Evolutionary conservation across 2,329 filamentous ascomycete species (phyloP), one percentile per base, ranked within the genome.

Genomic region (Xylariaceae sp.): DNA sequence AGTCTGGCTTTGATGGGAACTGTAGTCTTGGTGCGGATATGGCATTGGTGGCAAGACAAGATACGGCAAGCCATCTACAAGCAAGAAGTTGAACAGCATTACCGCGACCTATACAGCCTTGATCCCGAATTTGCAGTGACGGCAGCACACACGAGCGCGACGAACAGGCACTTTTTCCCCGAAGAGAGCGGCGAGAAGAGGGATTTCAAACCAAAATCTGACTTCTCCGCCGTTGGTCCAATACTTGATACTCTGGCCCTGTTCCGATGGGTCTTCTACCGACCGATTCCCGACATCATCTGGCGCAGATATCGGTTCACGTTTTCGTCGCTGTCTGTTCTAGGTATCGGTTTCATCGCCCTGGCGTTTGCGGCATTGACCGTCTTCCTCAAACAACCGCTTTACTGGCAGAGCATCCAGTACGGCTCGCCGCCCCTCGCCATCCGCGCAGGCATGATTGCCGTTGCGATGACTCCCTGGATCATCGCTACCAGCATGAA

Each of bases 21-120:
- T 34, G 78, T 89, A 4, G 63, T 83, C 9, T 51, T 81, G 9
- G 67, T 90, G 53, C 78, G 87, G 45, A 70, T 84, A 53, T 94
- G 89, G 69, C 83, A 94, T 59, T 80, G 83, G 47, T 94, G 87
- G 81, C 87, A 89, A 49, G 89, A 95, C 65, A 93, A 92, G 64
- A 86, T 94, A 45, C 77, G 89, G 46, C 84, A 89, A 46, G 89
- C 87, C 42, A 76, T 92, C 39, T 85, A 92, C 64, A 90, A 93
- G 63, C 80, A 92, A 53, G 78, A 86, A 55, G 70, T 85, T 49
- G 71, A 84, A 52, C 71, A 79, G 49, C 72, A 80, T 49, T 79
- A 75, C 55, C 72, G 57, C 38, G 57, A 67, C 32, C 44, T 72
- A 29, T 70, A 77, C 56, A 67, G 56, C 52, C 50, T 70, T 35